Conservation (phyloP, 805 yeast species). For the Ogataea populi-albae region DNA sequence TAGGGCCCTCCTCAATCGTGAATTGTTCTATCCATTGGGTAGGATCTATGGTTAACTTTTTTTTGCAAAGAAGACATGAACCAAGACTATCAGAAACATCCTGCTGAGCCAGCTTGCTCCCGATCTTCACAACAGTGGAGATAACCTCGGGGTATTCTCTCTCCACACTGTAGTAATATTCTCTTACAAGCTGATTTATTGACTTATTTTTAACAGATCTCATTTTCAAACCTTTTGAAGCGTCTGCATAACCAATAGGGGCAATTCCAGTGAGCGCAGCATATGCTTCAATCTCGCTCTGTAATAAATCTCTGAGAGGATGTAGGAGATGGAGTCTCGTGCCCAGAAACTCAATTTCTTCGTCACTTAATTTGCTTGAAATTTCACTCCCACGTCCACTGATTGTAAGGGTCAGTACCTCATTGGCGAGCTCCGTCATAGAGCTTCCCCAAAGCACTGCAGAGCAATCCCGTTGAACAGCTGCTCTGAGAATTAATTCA, state of each 20-base stretch:
- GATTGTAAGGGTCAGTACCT: slow-evolving; percentile 73
- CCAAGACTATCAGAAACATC: slow-evolving; percentile 7
- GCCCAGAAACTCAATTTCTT: slow-evolving; percentile 30
- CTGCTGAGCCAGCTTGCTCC: slow-evolving; percentile 66
- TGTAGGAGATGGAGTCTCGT: slow-evolving; percentile 46
- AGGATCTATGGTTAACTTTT: too few relatives aligned
- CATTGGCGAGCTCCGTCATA: slow-evolving; percentile 81
- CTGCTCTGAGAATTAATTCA: slow-evolving; percentile 46
- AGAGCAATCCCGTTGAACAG: slow-evolving; percentile 43
- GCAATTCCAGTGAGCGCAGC: slow-evolving; percentile 40
- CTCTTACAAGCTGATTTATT: slow-evolving; percentile 71
- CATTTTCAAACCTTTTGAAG: slow-evolving; percentile 19
- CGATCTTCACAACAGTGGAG: slow-evolving; percentile 89
- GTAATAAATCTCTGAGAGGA: slow-evolving; percentile 76
- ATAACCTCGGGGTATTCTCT: slow-evolving; percentile 83
- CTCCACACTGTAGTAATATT: slow-evolving; percentile 71
- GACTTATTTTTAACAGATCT: slow-evolving; percentile 69
- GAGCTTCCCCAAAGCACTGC: slow-evolving; percentile 72
- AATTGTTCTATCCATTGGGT: slow-evolving; percentile 28
- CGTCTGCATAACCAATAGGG: slow-evolving; percentile 28
- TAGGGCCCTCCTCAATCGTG: slow-evolving; percentile 19
- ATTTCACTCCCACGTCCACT: slow-evolving; percentile 82
- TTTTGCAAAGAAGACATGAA: too few relatives aligned
- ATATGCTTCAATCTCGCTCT: slow-evolving; percentile 64
- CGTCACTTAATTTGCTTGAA: slow-evolving; percentile 49